Conservation (phyloP, 176 grass and related monocot species). For the Panicum miliaceum region DNA sequence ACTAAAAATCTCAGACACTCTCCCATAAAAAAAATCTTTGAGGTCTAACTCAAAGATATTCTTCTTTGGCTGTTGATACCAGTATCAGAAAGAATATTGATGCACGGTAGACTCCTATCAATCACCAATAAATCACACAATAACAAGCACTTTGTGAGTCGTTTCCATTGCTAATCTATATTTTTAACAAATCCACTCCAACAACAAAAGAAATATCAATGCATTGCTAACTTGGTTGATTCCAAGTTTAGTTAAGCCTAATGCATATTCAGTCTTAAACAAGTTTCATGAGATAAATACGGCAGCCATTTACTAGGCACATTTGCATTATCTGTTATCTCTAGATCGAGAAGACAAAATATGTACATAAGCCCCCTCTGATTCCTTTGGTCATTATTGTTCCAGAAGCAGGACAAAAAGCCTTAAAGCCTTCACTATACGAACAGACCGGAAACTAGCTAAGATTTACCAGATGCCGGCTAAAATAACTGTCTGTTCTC, state of each 20-base stretch:
- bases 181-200: not conserved
- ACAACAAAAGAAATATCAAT: conserved; percentile 10
- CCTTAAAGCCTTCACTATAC: not conserved
- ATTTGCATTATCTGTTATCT: not conserved
- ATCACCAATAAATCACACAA: not conserved
- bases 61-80: not conserved
- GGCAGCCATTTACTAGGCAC: not conserved
- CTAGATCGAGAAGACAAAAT: not conserved
- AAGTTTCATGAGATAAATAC: not conserved
- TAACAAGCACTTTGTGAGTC: not conserved
- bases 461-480: conserved; percentile 37
- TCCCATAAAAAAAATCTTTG: not conserved
- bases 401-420: not conserved
- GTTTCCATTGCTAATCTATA: not conserved
- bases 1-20: not conserved
- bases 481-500: not conserved
- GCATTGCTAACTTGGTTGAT: not conserved
- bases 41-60: not conserved
- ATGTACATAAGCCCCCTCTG: not conserved
- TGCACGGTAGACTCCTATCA: not conserved
- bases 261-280: not conserved
- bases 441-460: not conserved
- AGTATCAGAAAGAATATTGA: conserved; percentile 13
- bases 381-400: not conserved
- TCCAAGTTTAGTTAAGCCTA: not conserved